Evolutionary conservation across 352 stramenopile genomes (phyloP).

Genomic region (Globisporangium spiculum): DNA sequence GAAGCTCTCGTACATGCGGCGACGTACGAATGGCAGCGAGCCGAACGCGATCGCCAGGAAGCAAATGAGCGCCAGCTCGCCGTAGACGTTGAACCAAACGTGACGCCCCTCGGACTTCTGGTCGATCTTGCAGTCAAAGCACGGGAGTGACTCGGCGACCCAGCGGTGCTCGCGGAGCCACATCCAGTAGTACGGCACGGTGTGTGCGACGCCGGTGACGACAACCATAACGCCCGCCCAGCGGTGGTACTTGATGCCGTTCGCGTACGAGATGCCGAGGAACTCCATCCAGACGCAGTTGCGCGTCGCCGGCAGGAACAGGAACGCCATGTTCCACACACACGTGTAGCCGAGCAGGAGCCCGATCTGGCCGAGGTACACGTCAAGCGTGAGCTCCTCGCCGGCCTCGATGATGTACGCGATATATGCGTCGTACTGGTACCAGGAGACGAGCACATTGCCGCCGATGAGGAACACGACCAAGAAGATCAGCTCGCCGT

Average conservation of each 20-base stretch:
- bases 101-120: slow-evolving; percentile 11
- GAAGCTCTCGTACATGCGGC: slow-evolving; percentile 40
- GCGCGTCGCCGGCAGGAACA: slow-evolving; percentile 32
- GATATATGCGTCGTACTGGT: slow-evolving; percentile 19
- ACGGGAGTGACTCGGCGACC: slow-evolving; percentile 29
- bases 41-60: slow-evolving; percentile 36
- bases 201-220: slow-evolving; percentile 22
- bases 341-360: slow-evolving; percentile 23
- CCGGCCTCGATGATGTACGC: not conserved
- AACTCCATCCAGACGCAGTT: slow-evolving; percentile 40
- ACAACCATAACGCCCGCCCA: slow-evolving; percentile 31
- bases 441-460: slow-evolving; percentile 19
- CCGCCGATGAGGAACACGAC: slow-evolving; percentile 22
- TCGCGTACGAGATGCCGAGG: slow-evolving; percentile 33
- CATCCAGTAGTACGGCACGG: slow-evolving; percentile 23
- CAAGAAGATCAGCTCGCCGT: slow-evolving; percentile 23
- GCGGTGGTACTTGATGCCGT: slow-evolving; percentile 40
- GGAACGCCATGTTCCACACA: slow-evolving; percentile 40
- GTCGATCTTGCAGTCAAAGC: slow-evolving; percentile 33
- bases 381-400: not conserved
- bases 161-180: slow-evolving; percentile 26
- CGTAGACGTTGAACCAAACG: slow-evolving; percentile 42
- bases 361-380: slow-evolving; percentile 16
- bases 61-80: slow-evolving; percentile 30
- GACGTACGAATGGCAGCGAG: slow-evolving; percentile 35